Percentiles rank a stretch among this genome's conserved stretches.
phyloP scores from a whole-genome alignment of 257 asterid species.

The Galeopsis tetrahit region DNA sequence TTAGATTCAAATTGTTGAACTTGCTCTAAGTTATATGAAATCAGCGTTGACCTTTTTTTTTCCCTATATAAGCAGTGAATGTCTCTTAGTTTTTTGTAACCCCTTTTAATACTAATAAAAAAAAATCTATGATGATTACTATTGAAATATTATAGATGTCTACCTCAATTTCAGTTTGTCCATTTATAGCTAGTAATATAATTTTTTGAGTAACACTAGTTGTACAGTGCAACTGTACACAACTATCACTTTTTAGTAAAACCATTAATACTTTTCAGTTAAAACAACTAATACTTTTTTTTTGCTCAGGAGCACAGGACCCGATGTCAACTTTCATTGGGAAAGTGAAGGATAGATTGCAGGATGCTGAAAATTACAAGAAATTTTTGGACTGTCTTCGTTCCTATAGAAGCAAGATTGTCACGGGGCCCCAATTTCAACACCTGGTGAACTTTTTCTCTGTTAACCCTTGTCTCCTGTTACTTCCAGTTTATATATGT shows the following conservation, averaged over 20 bases:
- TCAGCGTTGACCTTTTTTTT: background rate
- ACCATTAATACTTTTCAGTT: too few species aligned
- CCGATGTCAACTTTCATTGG: conserved; percentile 59
- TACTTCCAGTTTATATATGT: conserved; percentile 22
- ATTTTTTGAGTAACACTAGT: too few species aligned
- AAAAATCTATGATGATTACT: background rate
- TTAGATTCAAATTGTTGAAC: conserved; percentile 21
- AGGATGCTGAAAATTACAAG: conserved; percentile 49
- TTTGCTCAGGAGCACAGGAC: conserved; percentile 61
- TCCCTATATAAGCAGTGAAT: conserved; percentile 14
- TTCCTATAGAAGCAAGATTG: conserved; percentile 60
- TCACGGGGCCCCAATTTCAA: conserved; percentile 59
- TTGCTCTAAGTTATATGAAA: conserved; percentile 10
- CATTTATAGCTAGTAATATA: conserved; percentile 18
- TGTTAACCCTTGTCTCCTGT: conserved; percentile 18
- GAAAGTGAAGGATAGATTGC: conserved; percentile 66
- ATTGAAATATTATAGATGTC: conserved; percentile 23
- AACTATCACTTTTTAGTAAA: too few species aligned
- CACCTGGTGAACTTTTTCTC: conserved; percentile 51
- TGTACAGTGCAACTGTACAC: too few species aligned
- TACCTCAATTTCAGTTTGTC: conserved; percentile 1
- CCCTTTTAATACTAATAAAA: conserved; percentile 8
- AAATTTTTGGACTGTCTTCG: conserved; percentile 64
- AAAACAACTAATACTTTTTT: background rate
- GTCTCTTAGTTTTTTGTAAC: background rate